Percentiles rank a stretch among this genome's conserved stretches.
Evolutionary conservation across 1,284 basidiomycete species (phyloP).

Genomic region (Mrakiaceae sp.): DNA sequence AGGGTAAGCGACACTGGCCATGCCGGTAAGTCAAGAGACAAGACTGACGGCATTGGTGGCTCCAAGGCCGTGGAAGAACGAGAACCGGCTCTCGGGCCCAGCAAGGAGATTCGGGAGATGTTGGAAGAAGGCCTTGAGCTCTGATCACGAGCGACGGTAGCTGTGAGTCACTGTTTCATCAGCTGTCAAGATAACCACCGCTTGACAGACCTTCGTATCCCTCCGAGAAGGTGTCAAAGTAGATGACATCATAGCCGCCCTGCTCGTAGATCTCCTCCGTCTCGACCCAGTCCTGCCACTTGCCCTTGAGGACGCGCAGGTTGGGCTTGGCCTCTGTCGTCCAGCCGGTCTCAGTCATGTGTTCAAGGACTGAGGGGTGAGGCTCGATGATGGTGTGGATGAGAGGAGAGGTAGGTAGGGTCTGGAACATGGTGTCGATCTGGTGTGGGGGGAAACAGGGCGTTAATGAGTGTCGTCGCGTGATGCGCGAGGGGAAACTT

Average conservation of each 20-base stretch:
- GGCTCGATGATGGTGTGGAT: constrained; percentile 90
- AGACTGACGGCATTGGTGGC: constrained; percentile 60
- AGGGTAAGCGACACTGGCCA: neutral
- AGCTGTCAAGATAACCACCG: neutral
- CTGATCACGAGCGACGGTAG: constrained; percentile 29
- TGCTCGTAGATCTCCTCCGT: constrained; percentile 44
- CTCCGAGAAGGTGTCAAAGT: constrained; percentile 93
- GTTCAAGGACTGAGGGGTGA: constrained; percentile 75
- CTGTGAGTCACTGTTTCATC: neutral
- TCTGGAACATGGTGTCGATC: constrained; percentile 76
- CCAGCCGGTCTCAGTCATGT: constrained; percentile 68
- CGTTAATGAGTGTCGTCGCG: neutral
- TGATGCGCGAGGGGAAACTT: constrained; percentile 28
- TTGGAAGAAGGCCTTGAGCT: constrained; percentile 73
- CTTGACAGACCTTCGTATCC: constrained; percentile 53
- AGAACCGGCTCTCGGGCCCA: constrained; percentile 65
- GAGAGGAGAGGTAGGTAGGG: constrained; percentile 47
- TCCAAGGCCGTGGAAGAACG: constrained; percentile 94
- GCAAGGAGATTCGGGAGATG: constrained; percentile 68
- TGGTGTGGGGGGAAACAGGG: constrained; percentile 28
- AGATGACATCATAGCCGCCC: constrained; percentile 76
- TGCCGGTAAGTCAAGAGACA: neutral
- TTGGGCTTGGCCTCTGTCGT: constrained; percentile 49
- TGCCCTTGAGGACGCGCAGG: constrained; percentile 75
- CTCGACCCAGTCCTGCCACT: constrained; percentile 77